These are phyloP conservation scores for barley (Hordeum vulgare) DNA, from an alignment of 176 grass and related monocot genomes.

Conservation along the genomic window DNA sequence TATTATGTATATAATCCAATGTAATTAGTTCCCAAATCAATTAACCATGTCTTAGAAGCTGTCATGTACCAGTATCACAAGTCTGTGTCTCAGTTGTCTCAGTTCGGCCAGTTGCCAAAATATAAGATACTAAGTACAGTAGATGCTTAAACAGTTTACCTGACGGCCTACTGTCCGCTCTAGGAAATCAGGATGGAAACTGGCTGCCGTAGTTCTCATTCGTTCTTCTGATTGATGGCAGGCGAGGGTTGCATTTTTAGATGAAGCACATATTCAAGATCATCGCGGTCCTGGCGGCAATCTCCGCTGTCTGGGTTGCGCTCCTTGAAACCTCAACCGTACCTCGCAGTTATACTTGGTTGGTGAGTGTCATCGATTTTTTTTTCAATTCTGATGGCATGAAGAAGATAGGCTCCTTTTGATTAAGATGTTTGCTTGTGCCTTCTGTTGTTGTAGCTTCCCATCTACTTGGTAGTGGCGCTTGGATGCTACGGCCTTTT, in stretches of 20 bases:
- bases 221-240: background rate
- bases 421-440: background rate
- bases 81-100: too few species aligned
- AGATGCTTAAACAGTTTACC: too few species aligned
- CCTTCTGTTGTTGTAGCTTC: conserved; percentile 46
- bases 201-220: background rate
- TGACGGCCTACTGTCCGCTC: background rate
- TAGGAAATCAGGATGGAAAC: background rate
- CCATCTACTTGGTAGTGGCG: conserved; percentile 67
- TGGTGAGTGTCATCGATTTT: conserved; percentile 48
- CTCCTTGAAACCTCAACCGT: conserved; percentile 57
- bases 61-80: too few species aligned
- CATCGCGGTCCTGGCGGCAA: conserved; percentile 38
- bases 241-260: background rate
- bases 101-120: too few species aligned
- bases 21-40: too few species aligned
- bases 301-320: conserved; percentile 53
- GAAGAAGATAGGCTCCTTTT: background rate
- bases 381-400: conserved; percentile 1
- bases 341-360: conserved; percentile 66
- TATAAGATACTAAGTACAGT: too few species aligned
- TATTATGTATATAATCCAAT: too few species aligned
- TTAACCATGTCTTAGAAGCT: too few species aligned
- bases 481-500: conserved; percentile 93
- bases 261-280: conserved; percentile 64